Base-by-base conservation (phyloP, 179 eudicot genomes). In the Vitellaria paradoxa region DNA sequence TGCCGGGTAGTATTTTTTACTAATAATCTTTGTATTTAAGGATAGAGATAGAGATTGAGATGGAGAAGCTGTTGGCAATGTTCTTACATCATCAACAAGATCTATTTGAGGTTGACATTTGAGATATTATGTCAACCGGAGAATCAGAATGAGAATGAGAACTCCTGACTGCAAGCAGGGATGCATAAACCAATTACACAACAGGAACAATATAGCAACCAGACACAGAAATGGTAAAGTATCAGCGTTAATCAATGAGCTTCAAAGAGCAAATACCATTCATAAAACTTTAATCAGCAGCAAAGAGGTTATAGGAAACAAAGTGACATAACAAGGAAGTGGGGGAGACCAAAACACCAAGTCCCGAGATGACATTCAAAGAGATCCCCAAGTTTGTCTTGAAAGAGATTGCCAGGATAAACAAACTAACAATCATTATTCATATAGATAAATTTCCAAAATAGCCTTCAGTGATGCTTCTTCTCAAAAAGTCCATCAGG, bases 401-500 rank as follows among this genome's bases (percentile, higher is more conserved):
- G 20, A 47, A 69, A 53, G 26, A 50, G 52, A 50, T 49, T 68
- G 13, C 65, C 76, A 14, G 57, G 59, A 15, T 21, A 49, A 78
- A 52, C 15, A 60, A 49, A 14, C 60, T 52, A 46, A 57, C 18
- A 45, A 46, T 15, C 68, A 80, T 76, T 68, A 70, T 70, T 70
- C 74, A 76, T 37, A 30, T 30, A 30, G n/a, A 47, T 40, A 37
- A 23, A 17, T 6, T 8, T 72, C 46, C 61, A 64, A 21, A 50
- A 21, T 37, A 60, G 11, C 45, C 59, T 49, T 14, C 17, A 70
- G 30, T 70, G 73, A 70, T 70, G 73, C 61, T 70, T 70, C 42
- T 0, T 13, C 73, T 70, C 73, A 52, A 70, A 70, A 53, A 90
- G 96, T 59, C 96, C 96, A 85, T 91, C 88, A 18, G 96, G 96